phyloP scores from a whole-genome alignment of 345 rosid genomes.

The Pistacia atlantica region DNA sequence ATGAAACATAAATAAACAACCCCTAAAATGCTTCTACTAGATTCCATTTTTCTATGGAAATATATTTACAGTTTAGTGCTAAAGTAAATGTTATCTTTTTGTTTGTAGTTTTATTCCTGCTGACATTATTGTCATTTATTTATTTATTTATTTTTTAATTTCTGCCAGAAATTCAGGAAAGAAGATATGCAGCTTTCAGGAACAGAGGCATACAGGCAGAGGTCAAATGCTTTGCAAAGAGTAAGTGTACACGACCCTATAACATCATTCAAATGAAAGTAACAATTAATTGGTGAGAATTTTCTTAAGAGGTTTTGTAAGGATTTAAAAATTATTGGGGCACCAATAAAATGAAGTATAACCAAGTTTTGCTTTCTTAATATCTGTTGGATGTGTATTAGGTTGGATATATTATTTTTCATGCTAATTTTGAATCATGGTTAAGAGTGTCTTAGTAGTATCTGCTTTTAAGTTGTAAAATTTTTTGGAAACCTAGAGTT shows the following conservation, averaged over 20 bases:
- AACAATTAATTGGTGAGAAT: not conserved
- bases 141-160: conserved; percentile 1
- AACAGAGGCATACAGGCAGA: conserved; percentile 79
- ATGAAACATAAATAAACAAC: not conserved
- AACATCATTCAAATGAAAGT: not conserved
- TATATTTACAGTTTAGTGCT: not conserved
- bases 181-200: conserved; percentile 87
- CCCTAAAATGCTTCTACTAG: not conserved
- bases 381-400: not conserved
- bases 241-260: conserved; percentile 41
- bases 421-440: no score
- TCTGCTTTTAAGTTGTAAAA: not conserved
- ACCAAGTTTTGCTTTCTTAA: not conserved
- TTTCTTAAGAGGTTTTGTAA: not conserved
- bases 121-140: not conserved
- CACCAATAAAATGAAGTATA: not conserved
- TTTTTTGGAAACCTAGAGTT: not conserved
- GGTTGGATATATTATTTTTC: no score
- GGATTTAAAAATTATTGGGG: not conserved
- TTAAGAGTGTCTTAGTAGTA: not conserved
- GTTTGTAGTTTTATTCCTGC: conserved; percentile 7
- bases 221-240: conserved; percentile 78
- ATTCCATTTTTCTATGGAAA: not conserved
- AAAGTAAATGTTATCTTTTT: not conserved
- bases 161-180: conserved; percentile 84